Evolutionary conservation across 495 filamentous ascomycete species (phyloP).

Genomic region (Penicillium egyptiacum): DNA sequence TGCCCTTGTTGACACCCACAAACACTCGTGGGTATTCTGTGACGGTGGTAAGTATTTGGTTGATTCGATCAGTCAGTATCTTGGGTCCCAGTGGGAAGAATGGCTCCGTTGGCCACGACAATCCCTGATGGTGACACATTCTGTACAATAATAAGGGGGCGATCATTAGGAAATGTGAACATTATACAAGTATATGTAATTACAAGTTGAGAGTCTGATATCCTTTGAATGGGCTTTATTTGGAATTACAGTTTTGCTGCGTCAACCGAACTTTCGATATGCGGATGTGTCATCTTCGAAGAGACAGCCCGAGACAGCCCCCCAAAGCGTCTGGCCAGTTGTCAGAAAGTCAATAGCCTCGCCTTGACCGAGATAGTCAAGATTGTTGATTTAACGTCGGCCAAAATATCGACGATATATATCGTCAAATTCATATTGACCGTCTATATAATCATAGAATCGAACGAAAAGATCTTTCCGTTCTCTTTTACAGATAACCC

Average conservation of each 20-base stretch:
- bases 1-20: conserved; percentile 13
- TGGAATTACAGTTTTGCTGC: not conserved
- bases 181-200: not conserved
- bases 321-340: too few species aligned
- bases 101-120: conserved; percentile 17
- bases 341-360: too few species aligned
- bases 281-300: too few species aligned
- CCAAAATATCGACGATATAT: too few species aligned
- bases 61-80: conserved; percentile 13
- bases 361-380: too few species aligned
- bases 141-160: not conserved
- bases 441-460: too few species aligned
- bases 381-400: too few species aligned
- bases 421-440: too few species aligned
- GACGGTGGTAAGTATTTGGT: conserved; percentile 21
- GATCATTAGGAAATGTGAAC: not conserved
- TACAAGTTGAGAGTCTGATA: not conserved
- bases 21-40: conserved; percentile 16
- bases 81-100: conserved; percentile 17
- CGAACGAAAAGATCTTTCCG: too few species aligned
- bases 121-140: not conserved
- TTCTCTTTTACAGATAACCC: too few species aligned
- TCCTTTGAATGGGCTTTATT: not conserved
- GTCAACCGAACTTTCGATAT: too few species aligned
- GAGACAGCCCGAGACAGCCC: too few species aligned